A percentile compares a stretch with the other conserved stretches of the same genome.
phyloP scores from a whole-genome alignment of 164 flowering plant species.

The Chimonanthus praecox region DNA sequence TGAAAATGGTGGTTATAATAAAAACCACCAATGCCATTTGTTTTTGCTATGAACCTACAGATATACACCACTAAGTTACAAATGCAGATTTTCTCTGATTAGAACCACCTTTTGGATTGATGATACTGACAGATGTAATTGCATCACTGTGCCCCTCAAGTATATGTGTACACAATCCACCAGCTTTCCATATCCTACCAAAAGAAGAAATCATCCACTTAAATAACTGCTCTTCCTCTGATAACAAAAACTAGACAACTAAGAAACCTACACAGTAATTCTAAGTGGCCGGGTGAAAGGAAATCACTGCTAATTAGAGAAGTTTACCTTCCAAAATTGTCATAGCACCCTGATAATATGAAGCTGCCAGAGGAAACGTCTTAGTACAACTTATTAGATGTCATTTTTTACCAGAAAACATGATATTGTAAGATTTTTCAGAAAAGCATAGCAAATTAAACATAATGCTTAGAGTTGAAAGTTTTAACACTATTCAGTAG shows the following conservation, averaged over 20 bases:
- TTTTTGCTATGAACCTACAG: background rate
- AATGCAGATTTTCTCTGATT: background rate
- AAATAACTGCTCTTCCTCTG: background rate
- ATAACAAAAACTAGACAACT: no score
- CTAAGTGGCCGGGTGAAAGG: background rate
- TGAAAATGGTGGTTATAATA: no score
- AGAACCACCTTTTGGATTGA: conserved; percentile 52
- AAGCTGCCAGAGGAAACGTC: conserved; percentile 44
- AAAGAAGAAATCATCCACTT: background rate
- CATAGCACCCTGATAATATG: conserved; percentile 89
- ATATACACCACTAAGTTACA: background rate
- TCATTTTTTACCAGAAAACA: background rate
- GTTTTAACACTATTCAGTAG: background rate
- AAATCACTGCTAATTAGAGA: background rate
- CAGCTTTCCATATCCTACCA: conserved; percentile 73
- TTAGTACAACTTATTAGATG: conserved; percentile 1
- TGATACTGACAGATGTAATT: conserved; percentile 55
- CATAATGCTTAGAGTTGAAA: background rate
- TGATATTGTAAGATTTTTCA: background rate
- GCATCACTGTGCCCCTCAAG: conserved; percentile 78
- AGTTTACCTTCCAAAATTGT: conserved; percentile 79
- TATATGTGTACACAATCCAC: conserved; percentile 68
- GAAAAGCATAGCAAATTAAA: background rate
- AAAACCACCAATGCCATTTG: background rate
- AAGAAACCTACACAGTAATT: no score